These are phyloP conservation scores for Saitozyma sp. DNA, from an alignment of 768 basidiomycete species.

Conservation along the genomic window DNA sequence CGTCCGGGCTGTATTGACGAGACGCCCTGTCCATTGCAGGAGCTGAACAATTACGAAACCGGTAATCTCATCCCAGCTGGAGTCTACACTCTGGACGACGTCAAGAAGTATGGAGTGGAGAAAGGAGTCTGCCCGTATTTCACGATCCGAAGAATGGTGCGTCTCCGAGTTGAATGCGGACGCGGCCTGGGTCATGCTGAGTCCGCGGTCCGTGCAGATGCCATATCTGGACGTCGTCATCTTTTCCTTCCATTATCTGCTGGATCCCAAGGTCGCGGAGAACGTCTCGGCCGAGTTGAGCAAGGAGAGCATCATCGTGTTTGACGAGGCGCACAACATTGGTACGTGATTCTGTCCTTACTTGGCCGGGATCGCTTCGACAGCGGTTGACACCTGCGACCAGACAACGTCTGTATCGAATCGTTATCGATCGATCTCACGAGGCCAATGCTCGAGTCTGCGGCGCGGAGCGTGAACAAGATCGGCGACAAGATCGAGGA, in stretches of 20 bases:
- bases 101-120: constrained; percentile 82
- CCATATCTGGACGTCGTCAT: constrained; percentile 94
- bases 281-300: constrained; percentile 97
- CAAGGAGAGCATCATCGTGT: constrained; percentile 97
- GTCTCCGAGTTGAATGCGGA: constrained; percentile 23
- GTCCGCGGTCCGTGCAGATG: constrained; percentile 61
- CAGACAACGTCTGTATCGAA: constrained; percentile 98
- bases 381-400: neutral
- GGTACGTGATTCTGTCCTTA: constrained; percentile 58
- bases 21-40: constrained; percentile 57
- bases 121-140: constrained; percentile 92
- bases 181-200: neutral
- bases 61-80: constrained; percentile 80
- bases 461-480: constrained; percentile 78
- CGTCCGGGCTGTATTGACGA: constrained; percentile 1
- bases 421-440: constrained; percentile 96
- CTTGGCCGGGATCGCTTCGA: constrained; percentile 1
- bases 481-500: constrained; percentile 92
- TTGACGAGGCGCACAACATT: constrained; percentile 99
- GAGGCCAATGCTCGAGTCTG: constrained; percentile 94
- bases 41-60: constrained; percentile 74
- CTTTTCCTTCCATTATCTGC: constrained; percentile 97
- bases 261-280: constrained; percentile 98
- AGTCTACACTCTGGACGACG: constrained; percentile 90
- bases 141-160: constrained; percentile 89